Evolutionary conservation across 768 basidiomycete genomes (phyloP).

Genomic region (Gymnopilus dilepis): DNA sequence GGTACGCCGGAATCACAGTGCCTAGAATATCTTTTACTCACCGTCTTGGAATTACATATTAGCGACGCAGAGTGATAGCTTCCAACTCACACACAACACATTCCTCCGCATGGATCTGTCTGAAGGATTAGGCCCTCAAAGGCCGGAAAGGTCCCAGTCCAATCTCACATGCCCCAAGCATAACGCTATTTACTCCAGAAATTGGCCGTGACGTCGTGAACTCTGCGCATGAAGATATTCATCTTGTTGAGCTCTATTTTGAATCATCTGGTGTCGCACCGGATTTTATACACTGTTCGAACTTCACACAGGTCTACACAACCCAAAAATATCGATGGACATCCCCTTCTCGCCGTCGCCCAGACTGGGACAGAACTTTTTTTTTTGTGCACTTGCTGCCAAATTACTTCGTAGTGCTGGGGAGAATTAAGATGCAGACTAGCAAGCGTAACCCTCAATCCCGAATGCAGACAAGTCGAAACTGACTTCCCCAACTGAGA

Average conservation of each 20-base stretch:
- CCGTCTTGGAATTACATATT: conserved; percentile 6
- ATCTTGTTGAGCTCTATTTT: conserved; percentile 14
- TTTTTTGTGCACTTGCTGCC: too few species aligned
- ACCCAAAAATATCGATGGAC: background rate
- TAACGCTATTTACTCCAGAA: background rate
- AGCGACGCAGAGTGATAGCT: conserved; percentile 9
- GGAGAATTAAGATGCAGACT: too few species aligned
- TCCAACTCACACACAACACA: conserved; percentile 17
- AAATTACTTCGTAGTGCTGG: too few species aligned
- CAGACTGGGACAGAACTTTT: too few species aligned
- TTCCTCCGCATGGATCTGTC: conserved; percentile 18
- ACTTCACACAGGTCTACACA: conserved; percentile 13
- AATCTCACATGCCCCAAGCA: background rate
- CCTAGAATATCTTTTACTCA: conserved; percentile 5
- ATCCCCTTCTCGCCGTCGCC: too few species aligned
- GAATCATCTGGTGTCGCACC: conserved; percentile 11
- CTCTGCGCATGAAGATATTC: background rate
- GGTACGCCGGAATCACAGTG: background rate
- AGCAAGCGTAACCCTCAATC: too few species aligned
- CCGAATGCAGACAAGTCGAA: too few species aligned
- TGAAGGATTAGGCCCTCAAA: conserved; percentile 13
- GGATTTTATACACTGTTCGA: conserved; percentile 12
- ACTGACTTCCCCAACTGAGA: too few species aligned
- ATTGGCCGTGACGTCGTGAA: conserved; percentile 3
- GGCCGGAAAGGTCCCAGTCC: conserved; percentile 13